Conservation (phyloP, 345 rosid genomes). For the Trapa incisa region DNA sequence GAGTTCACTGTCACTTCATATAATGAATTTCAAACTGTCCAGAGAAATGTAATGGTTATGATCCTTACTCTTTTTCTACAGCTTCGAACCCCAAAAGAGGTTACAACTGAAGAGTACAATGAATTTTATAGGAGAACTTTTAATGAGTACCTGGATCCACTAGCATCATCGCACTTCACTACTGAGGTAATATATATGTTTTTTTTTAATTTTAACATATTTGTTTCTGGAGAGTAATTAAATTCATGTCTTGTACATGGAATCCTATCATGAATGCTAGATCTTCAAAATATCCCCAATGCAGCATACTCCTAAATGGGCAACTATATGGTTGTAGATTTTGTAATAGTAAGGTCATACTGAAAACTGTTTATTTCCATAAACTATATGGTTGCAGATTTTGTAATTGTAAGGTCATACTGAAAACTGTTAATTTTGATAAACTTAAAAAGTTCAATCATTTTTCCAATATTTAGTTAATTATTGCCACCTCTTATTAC, state of each 20-base stretch:
- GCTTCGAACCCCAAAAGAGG: slow-evolving; percentile 94
- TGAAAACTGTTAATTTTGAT: neutral
- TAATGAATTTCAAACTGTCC: neutral
- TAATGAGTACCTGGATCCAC: slow-evolving; percentile 84
- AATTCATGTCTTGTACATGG: neutral
- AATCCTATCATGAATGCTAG: neutral
- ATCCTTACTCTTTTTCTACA: slow-evolving; percentile 22
- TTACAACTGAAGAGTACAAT: slow-evolving; percentile 74
- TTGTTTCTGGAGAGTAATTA: no score
- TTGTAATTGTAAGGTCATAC: neutral
- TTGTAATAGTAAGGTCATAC: neutral
- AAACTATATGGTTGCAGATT: neutral
- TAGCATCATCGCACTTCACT: slow-evolving; percentile 92
- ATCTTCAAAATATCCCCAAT: neutral
- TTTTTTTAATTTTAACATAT: neutral
- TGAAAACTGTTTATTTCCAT: neutral
- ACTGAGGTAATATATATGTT: slow-evolving; percentile 54
- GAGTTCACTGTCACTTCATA: slow-evolving; percentile 1
- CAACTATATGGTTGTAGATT: neutral
- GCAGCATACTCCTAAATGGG: neutral
- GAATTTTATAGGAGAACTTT: slow-evolving; percentile 85
- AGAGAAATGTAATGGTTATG: neutral
- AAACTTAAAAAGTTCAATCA: no score
- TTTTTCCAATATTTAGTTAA: neutral
- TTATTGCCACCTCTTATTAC: neutral